Conservation (phyloP, 306 rosid genomes). For the Betula pendula region DNA sequence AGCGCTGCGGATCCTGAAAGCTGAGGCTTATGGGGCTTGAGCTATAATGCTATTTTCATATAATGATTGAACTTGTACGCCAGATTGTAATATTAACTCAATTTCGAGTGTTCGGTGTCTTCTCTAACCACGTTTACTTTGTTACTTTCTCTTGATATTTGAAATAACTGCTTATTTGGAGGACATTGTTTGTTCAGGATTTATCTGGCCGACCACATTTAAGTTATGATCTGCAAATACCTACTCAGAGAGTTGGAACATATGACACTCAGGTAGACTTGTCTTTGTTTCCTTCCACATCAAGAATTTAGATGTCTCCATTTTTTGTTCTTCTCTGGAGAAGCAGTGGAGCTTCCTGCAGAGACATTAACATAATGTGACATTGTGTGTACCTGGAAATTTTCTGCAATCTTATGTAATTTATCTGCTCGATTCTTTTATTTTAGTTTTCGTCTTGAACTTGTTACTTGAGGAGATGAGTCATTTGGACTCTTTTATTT, state of each 20-base stretch:
- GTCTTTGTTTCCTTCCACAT: constrained; percentile 13
- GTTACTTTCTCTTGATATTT: neutral
- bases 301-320: constrained; percentile 1
- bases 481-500: constrained; percentile 20
- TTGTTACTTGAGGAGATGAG: constrained; percentile 6
- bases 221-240: constrained; percentile 71
- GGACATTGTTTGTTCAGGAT: constrained; percentile 58
- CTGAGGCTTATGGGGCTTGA: constrained; percentile 3
- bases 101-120: constrained; percentile 11
- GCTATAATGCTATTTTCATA: neutral
- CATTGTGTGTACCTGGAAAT: neutral
- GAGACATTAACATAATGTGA: neutral
- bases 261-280: constrained; percentile 86
- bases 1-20: constrained; percentile 16
- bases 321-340: constrained; percentile 10
- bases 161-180: neutral
- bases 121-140: constrained; percentile 8
- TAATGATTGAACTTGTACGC: constrained; percentile 5
- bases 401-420: neutral
- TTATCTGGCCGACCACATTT: constrained; percentile 94
- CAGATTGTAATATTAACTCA: constrained; percentile 12
- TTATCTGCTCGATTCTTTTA: neutral
- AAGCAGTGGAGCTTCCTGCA: constrained; percentile 12
- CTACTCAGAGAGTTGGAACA: constrained; percentile 86
- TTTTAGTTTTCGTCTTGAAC: neutral